Conservation (phyloP, 345 rosid genomes). For the Moringa oleifera region DNA sequence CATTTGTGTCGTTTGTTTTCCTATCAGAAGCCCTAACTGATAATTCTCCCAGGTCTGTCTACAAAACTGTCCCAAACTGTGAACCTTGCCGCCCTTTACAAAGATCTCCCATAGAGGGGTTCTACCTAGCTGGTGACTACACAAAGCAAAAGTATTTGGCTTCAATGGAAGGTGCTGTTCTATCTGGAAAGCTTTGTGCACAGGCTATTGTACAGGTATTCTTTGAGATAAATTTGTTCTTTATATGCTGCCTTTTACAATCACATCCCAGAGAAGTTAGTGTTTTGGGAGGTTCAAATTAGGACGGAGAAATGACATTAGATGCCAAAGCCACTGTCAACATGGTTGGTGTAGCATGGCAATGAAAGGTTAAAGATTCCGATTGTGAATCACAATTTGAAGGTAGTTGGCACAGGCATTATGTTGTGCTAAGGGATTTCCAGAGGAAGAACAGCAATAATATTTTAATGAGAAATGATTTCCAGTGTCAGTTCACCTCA, state of each 20-base stretch:
- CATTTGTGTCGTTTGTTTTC: not conserved
- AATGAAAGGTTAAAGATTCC: not conserved
- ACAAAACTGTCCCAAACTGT: constrained; percentile 77
- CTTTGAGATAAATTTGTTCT: not conserved
- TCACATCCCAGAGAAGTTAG: not conserved
- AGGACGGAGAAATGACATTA: no score
- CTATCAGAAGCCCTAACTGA: not conserved
- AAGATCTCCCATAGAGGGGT: constrained; percentile 82
- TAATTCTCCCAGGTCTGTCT: constrained; percentile 69
- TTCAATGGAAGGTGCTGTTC: constrained; percentile 97
- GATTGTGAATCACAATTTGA: not conserved
- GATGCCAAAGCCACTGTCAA: not conserved
- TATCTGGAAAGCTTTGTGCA: constrained; percentile 90
- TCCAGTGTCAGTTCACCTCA: no score
- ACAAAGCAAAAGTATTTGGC: constrained; percentile 96
- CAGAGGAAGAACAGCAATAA: no score
- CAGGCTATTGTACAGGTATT: constrained; percentile 76
- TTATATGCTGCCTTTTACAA: not conserved
- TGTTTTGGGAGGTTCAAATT: not conserved
- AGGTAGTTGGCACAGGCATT: not conserved
- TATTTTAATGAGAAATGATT: no score
- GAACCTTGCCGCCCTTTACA: constrained; percentile 94
- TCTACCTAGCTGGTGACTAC: constrained; percentile 90
- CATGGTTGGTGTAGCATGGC: not conserved
- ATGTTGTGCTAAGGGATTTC: no score